These are phyloP conservation scores for Beauveria medogensis DNA, from an alignment of 2,329 filamentous ascomycete genomes.

Conservation along the genomic window DNA sequence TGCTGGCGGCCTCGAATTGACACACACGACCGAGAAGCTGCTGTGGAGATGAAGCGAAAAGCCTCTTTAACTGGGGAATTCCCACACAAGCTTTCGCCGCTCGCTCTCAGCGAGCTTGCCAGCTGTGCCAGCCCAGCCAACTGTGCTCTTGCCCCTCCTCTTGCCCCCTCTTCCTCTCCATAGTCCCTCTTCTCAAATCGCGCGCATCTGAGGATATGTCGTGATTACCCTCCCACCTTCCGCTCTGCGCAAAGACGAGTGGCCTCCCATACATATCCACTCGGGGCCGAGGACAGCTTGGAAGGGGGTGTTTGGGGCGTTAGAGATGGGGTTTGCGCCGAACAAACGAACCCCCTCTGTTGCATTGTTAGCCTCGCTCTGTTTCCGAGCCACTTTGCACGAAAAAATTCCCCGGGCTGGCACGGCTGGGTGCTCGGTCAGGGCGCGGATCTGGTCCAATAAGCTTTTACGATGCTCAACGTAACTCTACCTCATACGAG, in stretches of 20 bases:
- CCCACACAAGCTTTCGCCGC: not conserved
- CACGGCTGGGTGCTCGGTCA: not conserved
- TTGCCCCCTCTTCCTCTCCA: not conserved
- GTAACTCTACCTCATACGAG: not conserved
- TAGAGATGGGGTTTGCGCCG: not conserved
- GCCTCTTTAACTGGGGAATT: not conserved
- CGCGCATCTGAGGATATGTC: not conserved
- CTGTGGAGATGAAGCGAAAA: not conserved
- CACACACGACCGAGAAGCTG: not conserved
- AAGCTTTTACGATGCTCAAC: not conserved
- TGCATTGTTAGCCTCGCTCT: not conserved
- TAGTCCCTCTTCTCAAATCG: not conserved
- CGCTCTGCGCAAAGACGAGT: not conserved
- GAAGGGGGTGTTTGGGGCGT: not conserved
- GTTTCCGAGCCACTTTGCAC: not conserved
- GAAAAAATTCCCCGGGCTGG: not conserved
- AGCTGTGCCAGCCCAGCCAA: not conserved
- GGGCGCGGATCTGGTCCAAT: not conserved
- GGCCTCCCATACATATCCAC: not conserved
- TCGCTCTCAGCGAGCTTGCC: not conserved
- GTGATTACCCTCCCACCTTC: slow-evolving; percentile 1
- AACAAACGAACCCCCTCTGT: not conserved
- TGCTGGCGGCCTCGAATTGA: not conserved
- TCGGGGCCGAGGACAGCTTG: not conserved
- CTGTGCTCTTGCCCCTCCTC: too few relatives aligned